Conservation (phyloP, 2,329 filamentous ascomycete species). For the Monosporascus ibericus region DNA sequence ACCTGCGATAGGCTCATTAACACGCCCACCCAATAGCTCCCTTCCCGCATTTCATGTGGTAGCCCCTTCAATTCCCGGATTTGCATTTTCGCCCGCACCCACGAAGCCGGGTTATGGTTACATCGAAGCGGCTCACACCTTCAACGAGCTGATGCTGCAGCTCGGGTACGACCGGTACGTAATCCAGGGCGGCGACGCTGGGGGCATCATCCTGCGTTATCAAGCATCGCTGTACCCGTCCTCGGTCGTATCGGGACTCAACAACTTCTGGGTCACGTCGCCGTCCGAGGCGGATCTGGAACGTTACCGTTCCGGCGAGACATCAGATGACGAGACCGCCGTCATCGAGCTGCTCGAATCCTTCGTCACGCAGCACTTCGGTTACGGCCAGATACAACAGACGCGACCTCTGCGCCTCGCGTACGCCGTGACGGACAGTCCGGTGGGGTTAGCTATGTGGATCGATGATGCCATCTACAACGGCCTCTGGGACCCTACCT, state of each 20-base stretch:
- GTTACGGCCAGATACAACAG: constrained; percentile 17
- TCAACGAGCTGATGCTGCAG: constrained; percentile 25
- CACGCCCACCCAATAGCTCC: constrained; percentile 16
- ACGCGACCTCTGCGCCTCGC: constrained; percentile 20
- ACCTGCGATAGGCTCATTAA: constrained; percentile 22
- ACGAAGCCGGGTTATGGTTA: constrained; percentile 1
- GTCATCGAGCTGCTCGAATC: constrained; percentile 3
- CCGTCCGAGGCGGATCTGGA: constrained; percentile 4
- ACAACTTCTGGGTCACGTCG: constrained; percentile 17
- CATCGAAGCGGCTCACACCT: constrained; percentile 16
- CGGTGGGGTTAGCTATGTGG: constrained; percentile 25
- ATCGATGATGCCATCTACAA: constrained; percentile 10
- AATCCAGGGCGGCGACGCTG: not conserved
- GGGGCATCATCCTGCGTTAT: no score
- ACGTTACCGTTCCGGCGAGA: not conserved
- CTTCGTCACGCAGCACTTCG: constrained; percentile 5
- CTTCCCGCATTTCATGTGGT: constrained; percentile 32
- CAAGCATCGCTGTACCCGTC: not conserved
- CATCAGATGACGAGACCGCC: constrained; percentile 4
- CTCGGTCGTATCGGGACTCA: not conserved
- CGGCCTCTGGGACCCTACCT: no score
- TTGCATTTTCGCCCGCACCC: constrained; percentile 24
- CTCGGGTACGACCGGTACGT: constrained; percentile 19
- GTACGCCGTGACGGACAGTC: constrained; percentile 24
- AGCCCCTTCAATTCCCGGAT: constrained; percentile 28